These are phyloP conservation scores for Sporothrix curviconia DNA, from an alignment of 2,329 filamentous ascomycete species.

Conservation along the genomic window DNA sequence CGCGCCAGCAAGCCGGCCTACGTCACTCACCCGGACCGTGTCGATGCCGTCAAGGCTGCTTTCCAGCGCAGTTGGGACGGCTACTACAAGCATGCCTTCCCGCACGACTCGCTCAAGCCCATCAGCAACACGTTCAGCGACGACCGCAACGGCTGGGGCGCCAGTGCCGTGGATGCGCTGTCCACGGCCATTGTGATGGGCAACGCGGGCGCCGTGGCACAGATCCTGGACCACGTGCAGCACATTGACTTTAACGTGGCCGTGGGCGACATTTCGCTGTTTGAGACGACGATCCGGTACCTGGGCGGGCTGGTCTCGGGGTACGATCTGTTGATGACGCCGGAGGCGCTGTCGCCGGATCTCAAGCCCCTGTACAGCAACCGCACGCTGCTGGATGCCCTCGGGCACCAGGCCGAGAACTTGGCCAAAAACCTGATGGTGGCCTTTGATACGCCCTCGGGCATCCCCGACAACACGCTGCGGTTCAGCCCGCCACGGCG, in stretches of 20 bases:
- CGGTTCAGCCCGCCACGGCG: constrained; percentile 47
- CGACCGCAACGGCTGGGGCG: constrained; percentile 77
- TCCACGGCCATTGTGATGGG: constrained; percentile 75
- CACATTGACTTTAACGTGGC: constrained; percentile 65
- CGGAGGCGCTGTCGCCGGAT: too few species aligned
- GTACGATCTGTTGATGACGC: constrained; percentile 59
- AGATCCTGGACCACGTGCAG: constrained; percentile 65
- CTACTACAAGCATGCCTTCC: constrained; percentile 68
- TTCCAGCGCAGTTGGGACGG: constrained; percentile 67
- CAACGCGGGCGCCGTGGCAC: constrained; percentile 57
- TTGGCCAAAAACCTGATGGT: constrained; percentile 69
- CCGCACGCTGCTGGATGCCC: constrained; percentile 42
- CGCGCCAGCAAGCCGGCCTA: constrained; percentile 19
- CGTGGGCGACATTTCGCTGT: constrained; percentile 60
- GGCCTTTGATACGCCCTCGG: constrained; percentile 69
- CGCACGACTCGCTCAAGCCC: constrained; percentile 68
- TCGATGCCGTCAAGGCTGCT: constrained; percentile 58
- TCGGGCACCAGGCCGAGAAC: constrained; percentile 60
- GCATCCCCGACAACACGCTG: constrained; percentile 66
- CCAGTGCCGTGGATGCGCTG: constrained; percentile 73
- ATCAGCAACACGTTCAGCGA: constrained; percentile 59
- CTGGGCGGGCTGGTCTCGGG: constrained; percentile 72
- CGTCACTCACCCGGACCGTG: constrained; percentile 35
- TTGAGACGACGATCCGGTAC: constrained; percentile 88
- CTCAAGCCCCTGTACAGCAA: constrained; percentile 39